A percentile compares a stretch with the other conserved stretches of the same genome.
Evolutionary conservation across 331 rosid genomes (phyloP).

Genomic region (Cydonia oblonga): DNA sequence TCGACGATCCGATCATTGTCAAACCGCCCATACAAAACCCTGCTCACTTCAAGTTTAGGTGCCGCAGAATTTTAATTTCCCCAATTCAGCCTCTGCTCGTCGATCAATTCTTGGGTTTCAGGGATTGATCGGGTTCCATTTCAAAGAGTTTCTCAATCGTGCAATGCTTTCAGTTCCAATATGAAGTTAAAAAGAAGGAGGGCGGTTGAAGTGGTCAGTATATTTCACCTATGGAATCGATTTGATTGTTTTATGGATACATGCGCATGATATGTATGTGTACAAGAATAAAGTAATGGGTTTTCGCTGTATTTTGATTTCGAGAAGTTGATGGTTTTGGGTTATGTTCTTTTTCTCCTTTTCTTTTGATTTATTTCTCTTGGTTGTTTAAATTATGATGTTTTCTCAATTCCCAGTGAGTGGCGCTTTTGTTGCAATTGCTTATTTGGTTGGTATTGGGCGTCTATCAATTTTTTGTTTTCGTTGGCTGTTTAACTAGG

Average conservation of each 20-base stretch:
- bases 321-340: neutral
- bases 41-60: constrained; percentile 15
- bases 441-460: neutral
- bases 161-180: constrained; percentile 65
- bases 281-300: neutral
- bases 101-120: constrained; percentile 32
- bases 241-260: neutral
- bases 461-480: neutral
- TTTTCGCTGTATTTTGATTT: neutral
- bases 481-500: neutral
- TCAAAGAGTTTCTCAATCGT: constrained; percentile 19
- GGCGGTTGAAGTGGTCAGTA: constrained; percentile 93
- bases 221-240: neutral
- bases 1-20: constrained; percentile 32
- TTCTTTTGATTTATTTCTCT: neutral
- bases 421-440: neutral
- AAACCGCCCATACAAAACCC: constrained; percentile 8
- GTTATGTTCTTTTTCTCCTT: neutral
- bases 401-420: neutral
- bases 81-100: constrained; percentile 21
- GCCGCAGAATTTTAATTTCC: neutral
- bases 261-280: neutral
- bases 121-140: constrained; percentile 42
- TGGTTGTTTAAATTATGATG: too few species aligned
- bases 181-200: constrained; percentile 91